phyloP scores from a whole-genome alignment of 192 early-diverging fungal species.

The Diversispora epigaea region DNA sequence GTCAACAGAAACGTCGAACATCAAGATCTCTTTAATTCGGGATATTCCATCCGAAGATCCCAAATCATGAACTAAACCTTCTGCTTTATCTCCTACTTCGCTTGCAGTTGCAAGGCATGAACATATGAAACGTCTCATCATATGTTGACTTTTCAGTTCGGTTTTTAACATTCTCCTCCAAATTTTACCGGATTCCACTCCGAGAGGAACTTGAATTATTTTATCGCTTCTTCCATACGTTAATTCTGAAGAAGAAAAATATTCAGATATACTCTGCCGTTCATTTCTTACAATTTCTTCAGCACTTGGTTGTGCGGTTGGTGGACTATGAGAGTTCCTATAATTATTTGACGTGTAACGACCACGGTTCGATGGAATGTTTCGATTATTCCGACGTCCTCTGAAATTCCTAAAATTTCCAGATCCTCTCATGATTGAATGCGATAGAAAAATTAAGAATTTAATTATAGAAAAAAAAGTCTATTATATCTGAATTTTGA shows the following conservation, averaged over 20 bases:
- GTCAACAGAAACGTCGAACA: conserved; percentile 35
- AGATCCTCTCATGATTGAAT: no score
- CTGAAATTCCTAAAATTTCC: no score
- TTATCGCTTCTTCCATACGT: conserved; percentile 14
- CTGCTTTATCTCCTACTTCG: conserved; percentile 27
- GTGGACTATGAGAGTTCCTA: no score
- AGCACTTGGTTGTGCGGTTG: no score
- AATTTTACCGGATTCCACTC: not conserved
- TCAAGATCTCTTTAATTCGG: conserved; percentile 35
- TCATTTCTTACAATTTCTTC: not conserved
- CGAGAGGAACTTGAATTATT: conserved; percentile 5
- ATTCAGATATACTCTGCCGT: not conserved
- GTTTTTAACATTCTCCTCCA: not conserved
- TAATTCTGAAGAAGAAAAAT: conserved; percentile 23
- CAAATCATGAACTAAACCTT: conserved; percentile 34
- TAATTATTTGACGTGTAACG: no score
- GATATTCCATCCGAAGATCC: conserved; percentile 17
- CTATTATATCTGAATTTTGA: no score
- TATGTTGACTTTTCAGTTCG: conserved; percentile 3
- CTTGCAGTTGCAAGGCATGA: conserved; percentile 30
- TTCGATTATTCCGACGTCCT: no score
- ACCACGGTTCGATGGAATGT: no score
- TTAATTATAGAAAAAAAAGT: no score
- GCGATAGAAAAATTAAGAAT: no score
- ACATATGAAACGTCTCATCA: conserved; percentile 25